Evolutionary conservation across 1,284 basidiomycete genomes (phyloP), one percentile per base, ranked within the genome.

Genomic region (Lentinula novae-zelandiae): DNA sequence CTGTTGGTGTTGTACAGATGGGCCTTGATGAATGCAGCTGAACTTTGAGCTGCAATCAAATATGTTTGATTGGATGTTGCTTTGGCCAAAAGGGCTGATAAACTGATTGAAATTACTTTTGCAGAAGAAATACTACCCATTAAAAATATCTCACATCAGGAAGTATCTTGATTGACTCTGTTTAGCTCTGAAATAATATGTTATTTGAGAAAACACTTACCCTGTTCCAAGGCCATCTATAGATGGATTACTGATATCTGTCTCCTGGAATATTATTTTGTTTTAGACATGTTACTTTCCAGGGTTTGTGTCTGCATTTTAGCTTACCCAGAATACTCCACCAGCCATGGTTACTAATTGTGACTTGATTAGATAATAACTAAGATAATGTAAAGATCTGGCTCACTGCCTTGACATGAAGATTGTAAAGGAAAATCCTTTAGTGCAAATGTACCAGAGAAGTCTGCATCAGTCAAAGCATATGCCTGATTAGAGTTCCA

Each of bases 51-150:
- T 3, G 65, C 65, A 15, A 55, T 31, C 8, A 61, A 53, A 40
- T 63, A 65, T 31, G 53, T 59, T 5, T 38, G 9, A 33, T 65
- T 61, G 1, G 46, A 40, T 2, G 60, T 65, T 1, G 36, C 55
- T 12, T 62, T 48, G 0, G 60, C 60, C 9, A 65, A 20, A 1
- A 58, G 48, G 22, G 65, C 63, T 8, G 65, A 66, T 0, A 64
- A 15, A 12, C 64, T 65, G 42, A 44, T n/a, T 1, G 1, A 27
- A 15, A 46, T 44, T 8, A 58, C 27, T 22, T 17, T 22, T n/a
- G 36, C 22, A 17, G 15, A 17, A 38, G 20, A 22, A 22, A 40
- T 42, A 7, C 22, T 38, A 38, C 27, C 27, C 27, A 12, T 8
- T 13, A n/a, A 34, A 27, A 0, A 22, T 20, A 31, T 53, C 51